Percentiles rank a stretch among this genome's conserved stretches.
Conservation (phyloP, 2,329 filamentous ascomycete species). For the Botryotinia narcissicola region DNA sequence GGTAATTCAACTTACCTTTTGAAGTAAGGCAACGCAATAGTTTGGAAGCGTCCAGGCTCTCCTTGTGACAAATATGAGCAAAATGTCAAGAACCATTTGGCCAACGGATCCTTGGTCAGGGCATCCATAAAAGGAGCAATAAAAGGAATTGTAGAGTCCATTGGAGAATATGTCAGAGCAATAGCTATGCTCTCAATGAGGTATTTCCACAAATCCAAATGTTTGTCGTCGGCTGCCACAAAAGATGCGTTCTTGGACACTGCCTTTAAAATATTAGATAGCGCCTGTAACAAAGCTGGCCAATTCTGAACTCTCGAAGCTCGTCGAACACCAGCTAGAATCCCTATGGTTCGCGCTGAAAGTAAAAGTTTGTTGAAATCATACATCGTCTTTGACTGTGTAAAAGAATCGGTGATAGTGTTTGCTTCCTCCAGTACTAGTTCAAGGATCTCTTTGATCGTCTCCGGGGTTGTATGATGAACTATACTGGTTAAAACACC, state of each 20-base stretch:
- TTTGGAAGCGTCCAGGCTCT: slow-evolving; percentile 70
- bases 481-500: slow-evolving; percentile 79
- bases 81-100: slow-evolving; percentile 76
- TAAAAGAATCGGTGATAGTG: slow-evolving; percentile 42
- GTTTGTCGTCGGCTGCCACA: slow-evolving; percentile 34
- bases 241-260: slow-evolving; percentile 44
- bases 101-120: slow-evolving; percentile 63
- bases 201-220: slow-evolving; percentile 53
- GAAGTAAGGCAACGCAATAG: slow-evolving; percentile 75
- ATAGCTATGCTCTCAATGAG: slow-evolving; percentile 61
- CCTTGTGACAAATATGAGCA: slow-evolving; percentile 78
- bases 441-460: slow-evolving; percentile 67
- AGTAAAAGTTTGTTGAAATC: slow-evolving; percentile 47
- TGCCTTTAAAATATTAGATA: slow-evolving; percentile 52
- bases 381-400: slow-evolving; percentile 37
- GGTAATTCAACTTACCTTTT: slow-evolving; percentile 55
- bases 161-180: slow-evolving; percentile 70
- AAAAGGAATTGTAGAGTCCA: slow-evolving; percentile 73
- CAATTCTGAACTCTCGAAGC: slow-evolving; percentile 73
- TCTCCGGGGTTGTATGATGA: slow-evolving; percentile 74
- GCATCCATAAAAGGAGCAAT: slow-evolving; percentile 63
- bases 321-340: slow-evolving; percentile 74
- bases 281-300: slow-evolving; percentile 58
- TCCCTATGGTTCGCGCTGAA: slow-evolving; percentile 61
- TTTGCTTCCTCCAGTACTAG: slow-evolving; percentile 53